Evolutionary conservation across 78 protist species (phyloP).

Genomic region (Cyanophora paradoxa): DNA sequence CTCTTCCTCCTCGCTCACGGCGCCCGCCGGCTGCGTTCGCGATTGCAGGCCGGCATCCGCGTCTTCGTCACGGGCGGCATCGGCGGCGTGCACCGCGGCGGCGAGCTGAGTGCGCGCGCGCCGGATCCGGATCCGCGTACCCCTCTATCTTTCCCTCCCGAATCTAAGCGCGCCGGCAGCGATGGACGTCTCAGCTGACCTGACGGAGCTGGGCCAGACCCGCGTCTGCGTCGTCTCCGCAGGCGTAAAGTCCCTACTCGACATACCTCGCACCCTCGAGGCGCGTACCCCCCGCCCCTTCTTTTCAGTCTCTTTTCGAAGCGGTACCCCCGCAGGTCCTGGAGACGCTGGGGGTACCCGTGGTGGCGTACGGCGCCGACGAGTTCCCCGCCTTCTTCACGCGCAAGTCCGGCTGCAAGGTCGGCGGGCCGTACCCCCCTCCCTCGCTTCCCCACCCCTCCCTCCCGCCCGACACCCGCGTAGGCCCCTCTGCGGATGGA

Average conservation of each 20-base stretch:
- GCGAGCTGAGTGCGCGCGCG: not conserved
- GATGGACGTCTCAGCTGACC: conserved; percentile 91
- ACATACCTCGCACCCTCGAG: conserved; percentile 76
- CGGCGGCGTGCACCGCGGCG: conserved; percentile 92
- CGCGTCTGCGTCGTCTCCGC: conserved; percentile 92
- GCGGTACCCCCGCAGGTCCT: not conserved
- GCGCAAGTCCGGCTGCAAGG: conserved; percentile 8
- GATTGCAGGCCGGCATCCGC: conserved; percentile 56
- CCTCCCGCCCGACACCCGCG: too few relatives aligned
- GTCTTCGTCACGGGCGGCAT: conserved; percentile 96
- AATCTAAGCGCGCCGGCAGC: conserved; percentile 16
- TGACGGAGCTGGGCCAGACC: conserved; percentile 87
- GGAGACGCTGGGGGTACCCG: conserved; percentile 76
- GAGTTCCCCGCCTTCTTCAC: conserved; percentile 87
- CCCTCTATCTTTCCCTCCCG: not conserved
- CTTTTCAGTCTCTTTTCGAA: not conserved
- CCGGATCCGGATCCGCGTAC: not conserved
- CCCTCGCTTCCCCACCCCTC: not conserved
- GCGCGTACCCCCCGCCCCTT: not conserved
- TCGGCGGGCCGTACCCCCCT: not conserved
- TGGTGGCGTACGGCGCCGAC: conserved; percentile 28
- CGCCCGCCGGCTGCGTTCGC: too few relatives aligned
- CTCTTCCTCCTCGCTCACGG: too few relatives aligned
- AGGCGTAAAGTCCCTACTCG: conserved; percentile 94
- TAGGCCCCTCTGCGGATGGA: too few relatives aligned